Conservation (phyloP, 139 green algal genomes). For the Chlamydomonas schloesseri region DNA sequence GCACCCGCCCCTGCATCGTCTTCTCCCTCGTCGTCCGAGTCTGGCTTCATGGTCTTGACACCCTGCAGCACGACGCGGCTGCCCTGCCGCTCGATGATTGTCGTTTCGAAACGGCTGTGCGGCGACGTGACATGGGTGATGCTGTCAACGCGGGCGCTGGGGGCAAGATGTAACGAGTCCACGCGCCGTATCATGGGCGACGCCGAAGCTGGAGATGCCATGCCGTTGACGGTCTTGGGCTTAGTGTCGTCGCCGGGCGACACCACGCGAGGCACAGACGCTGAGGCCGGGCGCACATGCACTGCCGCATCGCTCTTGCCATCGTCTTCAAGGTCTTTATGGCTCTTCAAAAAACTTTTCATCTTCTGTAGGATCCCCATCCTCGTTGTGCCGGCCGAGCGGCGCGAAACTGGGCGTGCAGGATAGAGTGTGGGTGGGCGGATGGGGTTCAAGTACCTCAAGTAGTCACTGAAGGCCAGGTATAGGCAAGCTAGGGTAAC, state of each 20-base stretch:
- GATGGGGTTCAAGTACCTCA: no score
- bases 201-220: no score
- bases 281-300: not conserved
- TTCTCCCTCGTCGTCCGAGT: slow-evolving; percentile 20
- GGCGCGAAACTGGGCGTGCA: no score
- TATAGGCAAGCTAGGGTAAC: no score
- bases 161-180: not conserved
- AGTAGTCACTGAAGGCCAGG: no score
- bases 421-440: no score
- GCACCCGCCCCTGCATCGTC: not conserved
- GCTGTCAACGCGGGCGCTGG: not conserved
- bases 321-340: not conserved
- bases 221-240: no score
- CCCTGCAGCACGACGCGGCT: slow-evolving; percentile 27
- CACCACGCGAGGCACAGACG: no score
- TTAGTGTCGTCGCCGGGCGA: no score
- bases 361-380: not conserved
- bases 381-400: not conserved
- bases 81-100: slow-evolving; percentile 31
- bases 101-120: slow-evolving; percentile 28
- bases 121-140: not conserved
- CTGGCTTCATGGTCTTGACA: slow-evolving; percentile 29
- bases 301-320: not conserved
- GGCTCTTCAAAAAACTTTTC: not conserved
- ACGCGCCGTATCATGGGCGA: not conserved